phyloP scores from a whole-genome alignment of 768 basidiomycete species.

The Boletus huronensis region DNA sequence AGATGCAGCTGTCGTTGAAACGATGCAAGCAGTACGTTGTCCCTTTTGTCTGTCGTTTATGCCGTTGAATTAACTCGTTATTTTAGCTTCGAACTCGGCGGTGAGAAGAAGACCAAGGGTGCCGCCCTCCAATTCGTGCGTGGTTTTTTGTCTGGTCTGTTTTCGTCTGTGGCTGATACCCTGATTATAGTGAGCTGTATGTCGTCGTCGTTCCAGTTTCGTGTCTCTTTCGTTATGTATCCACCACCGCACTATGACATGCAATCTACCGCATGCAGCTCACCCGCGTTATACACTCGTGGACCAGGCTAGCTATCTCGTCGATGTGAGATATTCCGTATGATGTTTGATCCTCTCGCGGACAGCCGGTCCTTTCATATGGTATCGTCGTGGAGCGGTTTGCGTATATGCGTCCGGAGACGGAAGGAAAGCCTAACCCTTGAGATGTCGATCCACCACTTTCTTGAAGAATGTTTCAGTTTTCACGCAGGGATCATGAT shows the following conservation, averaged over 20 bases:
- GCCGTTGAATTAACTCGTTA: neutral
- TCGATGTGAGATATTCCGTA: neutral
- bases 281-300: neutral
- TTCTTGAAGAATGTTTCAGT: neutral
- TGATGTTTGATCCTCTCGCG: neutral
- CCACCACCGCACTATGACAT: slow-evolving; percentile 25
- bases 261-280: slow-evolving; percentile 24
- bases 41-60: neutral
- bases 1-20: slow-evolving; percentile 94
- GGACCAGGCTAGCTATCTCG: neutral
- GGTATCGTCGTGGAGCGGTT: neutral
- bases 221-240: slow-evolving; percentile 24
- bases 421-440: neutral
- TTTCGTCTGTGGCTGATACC: neutral
- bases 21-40: slow-evolving; percentile 95
- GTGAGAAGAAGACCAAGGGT: slow-evolving; percentile 99
- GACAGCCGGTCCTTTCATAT: neutral
- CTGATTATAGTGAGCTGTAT: slow-evolving; percentile 20
- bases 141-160: slow-evolving; percentile 20
- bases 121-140: slow-evolving; percentile 91
- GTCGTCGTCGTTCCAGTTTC: slow-evolving; percentile 10
- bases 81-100: slow-evolving; percentile 93
- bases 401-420: neutral
- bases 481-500: no score
- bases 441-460: neutral